phyloP scores from a whole-genome alignment of 2,329 filamentous ascomycete species.

The Aspergillus fijiensis region DNA sequence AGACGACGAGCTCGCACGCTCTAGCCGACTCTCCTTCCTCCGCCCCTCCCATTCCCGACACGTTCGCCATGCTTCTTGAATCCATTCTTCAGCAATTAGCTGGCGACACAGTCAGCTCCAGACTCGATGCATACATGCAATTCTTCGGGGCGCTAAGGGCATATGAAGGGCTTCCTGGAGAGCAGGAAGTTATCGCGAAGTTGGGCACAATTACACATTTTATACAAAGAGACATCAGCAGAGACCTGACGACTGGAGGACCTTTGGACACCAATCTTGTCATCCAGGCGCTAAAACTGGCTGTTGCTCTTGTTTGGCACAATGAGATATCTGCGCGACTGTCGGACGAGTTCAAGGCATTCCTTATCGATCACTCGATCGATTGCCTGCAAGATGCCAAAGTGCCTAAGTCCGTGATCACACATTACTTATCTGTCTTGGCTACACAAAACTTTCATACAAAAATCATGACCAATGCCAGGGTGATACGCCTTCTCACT shows the following conservation, averaged over 20 bases:
- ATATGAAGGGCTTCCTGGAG: constrained; percentile 78
- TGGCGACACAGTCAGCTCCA: constrained; percentile 67
- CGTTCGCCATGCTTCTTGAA: constrained; percentile 77
- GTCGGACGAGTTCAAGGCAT: constrained; percentile 74
- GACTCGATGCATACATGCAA: constrained; percentile 82
- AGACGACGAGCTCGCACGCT: constrained; percentile 54
- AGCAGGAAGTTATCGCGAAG: constrained; percentile 70
- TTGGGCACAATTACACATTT: constrained; percentile 76
- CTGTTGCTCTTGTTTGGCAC: constrained; percentile 74
- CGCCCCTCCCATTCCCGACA: constrained; percentile 53
- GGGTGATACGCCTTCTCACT: constrained; percentile 68
- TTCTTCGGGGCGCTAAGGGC: constrained; percentile 73
- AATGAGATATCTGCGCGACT: constrained; percentile 68
- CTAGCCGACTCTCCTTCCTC: constrained; percentile 44
- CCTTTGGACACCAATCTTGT: constrained; percentile 67
- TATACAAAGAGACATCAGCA: constrained; percentile 75
- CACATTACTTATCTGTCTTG: constrained; percentile 76
- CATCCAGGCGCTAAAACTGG: constrained; percentile 74
- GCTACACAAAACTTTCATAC: constrained; percentile 75
- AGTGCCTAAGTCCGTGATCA: constrained; percentile 73
- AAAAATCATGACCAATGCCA: constrained; percentile 70
- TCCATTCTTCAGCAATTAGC: constrained; percentile 80
- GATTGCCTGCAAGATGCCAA: constrained; percentile 66
- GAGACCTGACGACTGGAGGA: constrained; percentile 56
- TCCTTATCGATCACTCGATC: constrained; percentile 79